Evolutionary conservation across 345 rosid genomes (phyloP).

Genomic region (Eucalyptus cladocalyx): DNA sequence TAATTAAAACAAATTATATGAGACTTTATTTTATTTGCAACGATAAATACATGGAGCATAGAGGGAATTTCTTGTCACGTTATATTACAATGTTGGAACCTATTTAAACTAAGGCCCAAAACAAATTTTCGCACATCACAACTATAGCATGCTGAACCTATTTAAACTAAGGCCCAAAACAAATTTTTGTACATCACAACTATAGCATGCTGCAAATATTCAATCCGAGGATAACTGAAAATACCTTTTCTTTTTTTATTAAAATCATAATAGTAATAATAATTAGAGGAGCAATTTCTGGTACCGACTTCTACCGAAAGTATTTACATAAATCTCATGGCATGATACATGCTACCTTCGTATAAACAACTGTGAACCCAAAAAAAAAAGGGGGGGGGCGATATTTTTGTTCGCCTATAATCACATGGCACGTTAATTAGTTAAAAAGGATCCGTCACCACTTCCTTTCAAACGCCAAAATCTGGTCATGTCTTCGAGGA

Average conservation of each 20-base stretch:
- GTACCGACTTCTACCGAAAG: not conserved
- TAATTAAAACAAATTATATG: not conserved
- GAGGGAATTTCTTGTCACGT: not conserved
- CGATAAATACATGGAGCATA: not conserved
- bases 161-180: not conserved
- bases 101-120: not conserved
- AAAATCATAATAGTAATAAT: not conserved
- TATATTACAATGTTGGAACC: not conserved
- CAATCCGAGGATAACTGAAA: not conserved
- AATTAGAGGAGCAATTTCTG: not conserved
- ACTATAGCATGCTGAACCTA: not conserved
- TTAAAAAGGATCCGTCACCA: not conserved
- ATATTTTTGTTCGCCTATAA: not conserved
- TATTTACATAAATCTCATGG: not conserved
- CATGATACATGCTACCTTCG: accelerated
- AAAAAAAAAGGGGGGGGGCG: not conserved
- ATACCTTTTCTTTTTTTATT: accelerated
- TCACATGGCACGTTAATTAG: not conserved
- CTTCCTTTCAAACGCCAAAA: not conserved
- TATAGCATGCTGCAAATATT: not conserved
- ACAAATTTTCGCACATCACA: not conserved
- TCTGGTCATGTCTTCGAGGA: not conserved
- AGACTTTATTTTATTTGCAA: not conserved
- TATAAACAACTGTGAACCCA: not conserved
- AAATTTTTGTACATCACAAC: not conserved